A percentile compares a stretch with the other conserved stretches of the same genome.
Evolutionary conservation across 768 basidiomycete species (phyloP).

Genomic region (Panus rudis): DNA sequence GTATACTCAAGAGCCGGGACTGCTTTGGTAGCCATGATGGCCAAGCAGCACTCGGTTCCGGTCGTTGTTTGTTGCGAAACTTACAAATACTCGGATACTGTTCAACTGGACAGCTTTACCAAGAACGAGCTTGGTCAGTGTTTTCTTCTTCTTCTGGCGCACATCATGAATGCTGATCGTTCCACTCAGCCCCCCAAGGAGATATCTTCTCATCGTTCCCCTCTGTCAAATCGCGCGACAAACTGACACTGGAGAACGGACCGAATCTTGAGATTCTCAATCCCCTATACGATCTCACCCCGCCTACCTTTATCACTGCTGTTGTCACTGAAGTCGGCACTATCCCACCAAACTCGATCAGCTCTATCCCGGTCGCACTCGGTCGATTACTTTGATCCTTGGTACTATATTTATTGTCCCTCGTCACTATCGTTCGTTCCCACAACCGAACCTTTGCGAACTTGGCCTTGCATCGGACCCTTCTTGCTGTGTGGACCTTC

Average conservation of each 20-base stretch:
- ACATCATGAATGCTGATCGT: not conserved
- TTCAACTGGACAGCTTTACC: slow-evolving; percentile 89
- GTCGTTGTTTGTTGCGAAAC: slow-evolving; percentile 98
- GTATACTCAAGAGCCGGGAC: slow-evolving; percentile 94
- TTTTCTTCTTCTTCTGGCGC: not conserved
- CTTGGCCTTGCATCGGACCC: no score
- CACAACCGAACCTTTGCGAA: no score
- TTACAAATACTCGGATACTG: slow-evolving; percentile 93
- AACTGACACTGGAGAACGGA: slow-evolving; percentile 23
- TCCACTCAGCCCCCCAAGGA: slow-evolving; percentile 21
- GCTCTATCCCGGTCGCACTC: slow-evolving; percentile 72
- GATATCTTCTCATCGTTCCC: slow-evolving; percentile 27
- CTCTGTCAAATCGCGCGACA: slow-evolving; percentile 25
- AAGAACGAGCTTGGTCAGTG: slow-evolving; percentile 89
- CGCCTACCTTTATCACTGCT: slow-evolving; percentile 86
- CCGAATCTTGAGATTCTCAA: slow-evolving; percentile 71
- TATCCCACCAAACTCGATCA: slow-evolving; percentile 88
- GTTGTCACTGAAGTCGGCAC: slow-evolving; percentile 97
- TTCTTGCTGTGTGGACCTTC: no score
- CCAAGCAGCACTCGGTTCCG: slow-evolving; percentile 80
- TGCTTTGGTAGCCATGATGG: slow-evolving; percentile 94
- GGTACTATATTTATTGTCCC: not conserved
- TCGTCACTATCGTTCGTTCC: slow-evolving; percentile 1
- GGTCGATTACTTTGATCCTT: slow-evolving; percentile 24
- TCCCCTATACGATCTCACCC: slow-evolving; percentile 91